Evolutionary conservation across 2,329 filamentous ascomycete species (phyloP), one percentile per base, ranked within the genome.

Genomic region (Penicillium hesseltinei): DNA sequence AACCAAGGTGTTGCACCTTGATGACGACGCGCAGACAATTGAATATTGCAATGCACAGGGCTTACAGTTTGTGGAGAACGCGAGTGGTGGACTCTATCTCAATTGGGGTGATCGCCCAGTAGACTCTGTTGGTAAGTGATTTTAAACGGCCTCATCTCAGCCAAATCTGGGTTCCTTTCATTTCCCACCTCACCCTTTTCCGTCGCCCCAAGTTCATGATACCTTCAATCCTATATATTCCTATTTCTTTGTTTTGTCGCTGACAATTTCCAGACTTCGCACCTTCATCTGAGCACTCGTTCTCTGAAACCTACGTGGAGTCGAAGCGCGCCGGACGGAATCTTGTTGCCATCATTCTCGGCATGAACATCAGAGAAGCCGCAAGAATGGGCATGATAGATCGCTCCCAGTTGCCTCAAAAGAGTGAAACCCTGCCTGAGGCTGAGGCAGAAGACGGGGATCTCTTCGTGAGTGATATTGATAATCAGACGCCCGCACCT

Each of bases 301-400:
- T 82, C 60, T 85, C 83, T 0, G 70, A 79, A 21, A 73, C 63
- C 5, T 75, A 82, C 50, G 85, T 88, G 17, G 85, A 88, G 66
- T 72, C 73, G 27, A 88, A 88, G 70, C 79, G 84, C 39, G 75
- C 78, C 54, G 78, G 79, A 23, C 78, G 85, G 62, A 80, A 76
- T 2, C 70, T 85, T n/a, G 79, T 80, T 23, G 81, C 84, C 9
- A 72, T 88, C 29, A 81, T 87, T 52, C 78, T 82, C 64, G 84
- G 84, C 15, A 73, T 85, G 68, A 80, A 73, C 44, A 78, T 86
- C 45, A 73, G 73, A 44, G 76, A 82, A 63, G 82, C 85, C 19
- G 76, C 75, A 42, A 72, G 69, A 17, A 69, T 77, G 44, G 80
- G 80, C 9, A 76, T 84, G 73, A 71, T 86, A 42, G 77, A 80